A percentile compares a stretch with the other conserved stretches of the same genome.
phyloP scores from a whole-genome alignment of 2,329 filamentous ascomycete genomes.

The Cadophora sp. region DNA sequence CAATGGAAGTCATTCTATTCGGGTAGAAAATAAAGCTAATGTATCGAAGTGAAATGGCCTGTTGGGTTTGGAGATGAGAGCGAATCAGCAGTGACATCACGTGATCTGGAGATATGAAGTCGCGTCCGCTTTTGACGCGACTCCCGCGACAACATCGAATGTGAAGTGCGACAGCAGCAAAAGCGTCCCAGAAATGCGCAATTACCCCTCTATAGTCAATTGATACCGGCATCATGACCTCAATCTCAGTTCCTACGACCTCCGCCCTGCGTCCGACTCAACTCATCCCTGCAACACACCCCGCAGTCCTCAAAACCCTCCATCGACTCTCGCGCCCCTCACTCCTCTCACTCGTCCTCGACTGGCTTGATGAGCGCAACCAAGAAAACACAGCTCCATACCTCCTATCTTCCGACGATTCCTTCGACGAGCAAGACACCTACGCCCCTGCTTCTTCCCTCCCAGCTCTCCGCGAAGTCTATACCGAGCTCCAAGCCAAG shows the following conservation, averaged over 20 bases:
- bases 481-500: conserved; percentile 63
- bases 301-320: conserved; percentile 70
- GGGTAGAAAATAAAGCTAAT: too few relatives aligned
- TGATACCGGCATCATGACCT: conserved; percentile 22
- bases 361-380: conserved; percentile 78
- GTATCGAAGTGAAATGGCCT: too few relatives aligned
- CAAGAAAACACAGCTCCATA: conserved; percentile 65
- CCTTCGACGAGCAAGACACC: conserved; percentile 67
- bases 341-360: conserved; percentile 73
- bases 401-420: conserved; percentile 59
- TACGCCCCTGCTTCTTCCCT: conserved; percentile 72
- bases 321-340: conserved; percentile 74
- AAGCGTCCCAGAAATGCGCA: background rate
- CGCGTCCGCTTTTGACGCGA: conserved; percentile 7
- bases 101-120: conserved; percentile 10
- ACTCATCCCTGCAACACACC: conserved; percentile 69
- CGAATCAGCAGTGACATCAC: background rate
- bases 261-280: conserved; percentile 75
- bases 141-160: background rate
- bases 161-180: conserved; percentile 10
- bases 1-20: too few relatives aligned
- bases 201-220: background rate
- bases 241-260: conserved; percentile 71
- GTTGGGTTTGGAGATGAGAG: too few relatives aligned
- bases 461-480: conserved; percentile 70